phyloP scores from a whole-genome alignment of 148 eudicot genomes.

The Rhododendron molle region DNA sequence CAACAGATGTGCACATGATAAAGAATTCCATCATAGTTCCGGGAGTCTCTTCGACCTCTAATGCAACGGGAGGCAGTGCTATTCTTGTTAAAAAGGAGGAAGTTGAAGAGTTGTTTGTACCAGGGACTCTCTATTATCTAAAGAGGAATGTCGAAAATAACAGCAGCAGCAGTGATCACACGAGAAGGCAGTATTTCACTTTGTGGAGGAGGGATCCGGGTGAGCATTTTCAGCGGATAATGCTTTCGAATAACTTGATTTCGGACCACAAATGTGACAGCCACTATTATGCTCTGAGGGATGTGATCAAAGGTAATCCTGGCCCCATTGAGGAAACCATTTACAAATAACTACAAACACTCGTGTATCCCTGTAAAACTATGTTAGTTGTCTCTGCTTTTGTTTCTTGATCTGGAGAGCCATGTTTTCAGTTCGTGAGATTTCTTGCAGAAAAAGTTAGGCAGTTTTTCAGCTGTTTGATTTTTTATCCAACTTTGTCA shows the following conservation, averaged over 20 bases:
- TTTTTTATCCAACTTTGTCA: neutral
- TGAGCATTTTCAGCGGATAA: slow-evolving; percentile 68
- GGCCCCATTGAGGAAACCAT: slow-evolving; percentile 23
- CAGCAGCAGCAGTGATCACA: slow-evolving; percentile 10
- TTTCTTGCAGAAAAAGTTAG: neutral
- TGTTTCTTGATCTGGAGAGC: neutral
- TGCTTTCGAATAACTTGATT: slow-evolving; percentile 62
- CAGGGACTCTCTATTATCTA: slow-evolving; percentile 68
- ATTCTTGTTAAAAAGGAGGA: slow-evolving; percentile 24
- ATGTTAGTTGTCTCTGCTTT: neutral
- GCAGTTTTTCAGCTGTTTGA: neutral
- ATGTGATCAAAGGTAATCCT: slow-evolving; percentile 74
- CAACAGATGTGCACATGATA: slow-evolving; percentile 14
- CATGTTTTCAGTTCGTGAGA: neutral
- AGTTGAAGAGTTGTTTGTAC: slow-evolving; percentile 61
- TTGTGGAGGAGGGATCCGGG: slow-evolving; percentile 72
- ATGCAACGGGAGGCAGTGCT: neutral
- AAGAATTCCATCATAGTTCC: slow-evolving; percentile 1
- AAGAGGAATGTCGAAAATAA: slow-evolving; percentile 24
- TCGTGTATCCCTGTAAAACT: neutral
- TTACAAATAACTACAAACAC: neutral
- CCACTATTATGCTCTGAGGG: slow-evolving; percentile 73
- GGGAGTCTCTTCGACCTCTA: slow-evolving; percentile 10
- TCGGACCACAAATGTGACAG: slow-evolving; percentile 81
- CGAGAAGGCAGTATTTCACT: slow-evolving; percentile 41